Conservation (phyloP, 2,329 filamentous ascomycete genomes). For the Curvularia eragrostidis region DNA sequence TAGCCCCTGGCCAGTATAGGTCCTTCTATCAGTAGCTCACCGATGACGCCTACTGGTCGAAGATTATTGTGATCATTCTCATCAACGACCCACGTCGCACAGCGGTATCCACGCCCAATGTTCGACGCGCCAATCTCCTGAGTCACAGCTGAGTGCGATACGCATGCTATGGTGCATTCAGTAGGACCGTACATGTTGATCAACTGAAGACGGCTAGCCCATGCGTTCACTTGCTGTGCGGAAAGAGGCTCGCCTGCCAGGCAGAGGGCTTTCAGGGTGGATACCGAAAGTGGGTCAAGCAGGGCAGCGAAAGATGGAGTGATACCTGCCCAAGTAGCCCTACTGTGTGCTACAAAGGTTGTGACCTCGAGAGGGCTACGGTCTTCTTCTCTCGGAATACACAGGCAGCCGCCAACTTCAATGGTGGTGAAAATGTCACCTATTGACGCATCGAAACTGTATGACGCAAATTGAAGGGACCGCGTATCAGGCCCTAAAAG, state of each 20-base stretch:
- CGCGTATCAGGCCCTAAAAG: neutral
- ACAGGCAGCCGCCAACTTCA: neutral
- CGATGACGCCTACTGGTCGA: neutral
- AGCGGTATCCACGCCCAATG: neutral
- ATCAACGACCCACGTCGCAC: neutral
- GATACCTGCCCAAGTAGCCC: neutral
- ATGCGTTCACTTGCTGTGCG: neutral
- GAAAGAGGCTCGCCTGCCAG: neutral
- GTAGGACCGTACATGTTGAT: neutral
- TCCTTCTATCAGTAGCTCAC: neutral
- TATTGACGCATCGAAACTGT: neutral
- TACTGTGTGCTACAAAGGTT: neutral
- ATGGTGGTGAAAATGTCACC: neutral
- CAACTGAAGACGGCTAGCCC: neutral
- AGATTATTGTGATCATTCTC: neutral
- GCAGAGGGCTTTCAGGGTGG: neutral
- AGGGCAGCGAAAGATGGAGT: neutral
- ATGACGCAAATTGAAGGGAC: neutral
- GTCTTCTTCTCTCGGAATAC: conserved; percentile 1
- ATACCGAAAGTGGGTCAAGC: neutral
- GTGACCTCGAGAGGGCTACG: neutral
- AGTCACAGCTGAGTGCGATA: neutral
- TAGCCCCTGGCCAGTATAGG: neutral
- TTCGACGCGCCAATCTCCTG: neutral
- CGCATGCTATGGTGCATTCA: neutral